Percentiles rank a stretch among this genome's conserved stretches.
Conservation (phyloP, 345 rosid genomes). For the Raphanus raphanistrum region DNA sequence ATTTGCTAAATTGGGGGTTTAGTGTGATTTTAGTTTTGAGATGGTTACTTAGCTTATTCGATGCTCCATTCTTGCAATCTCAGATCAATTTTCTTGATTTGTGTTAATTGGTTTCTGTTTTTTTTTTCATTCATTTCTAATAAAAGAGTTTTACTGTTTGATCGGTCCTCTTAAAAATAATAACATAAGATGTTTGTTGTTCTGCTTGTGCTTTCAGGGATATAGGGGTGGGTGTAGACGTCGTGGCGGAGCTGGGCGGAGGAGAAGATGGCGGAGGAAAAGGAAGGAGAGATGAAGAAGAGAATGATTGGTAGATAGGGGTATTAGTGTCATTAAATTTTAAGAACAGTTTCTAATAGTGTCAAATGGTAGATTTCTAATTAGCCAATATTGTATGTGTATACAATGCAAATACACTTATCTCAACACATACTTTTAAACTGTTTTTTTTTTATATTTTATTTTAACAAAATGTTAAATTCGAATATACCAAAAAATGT, state of each 20-base stretch:
- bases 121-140: background rate
- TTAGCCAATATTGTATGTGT: too few species aligned
- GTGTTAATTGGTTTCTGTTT: background rate
- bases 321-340: too few species aligned
- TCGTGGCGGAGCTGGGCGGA: too few species aligned
- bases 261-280: too few species aligned
- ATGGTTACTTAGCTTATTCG: background rate
- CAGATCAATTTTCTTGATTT: background rate
- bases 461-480: background rate
- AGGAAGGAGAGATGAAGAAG: too few species aligned
- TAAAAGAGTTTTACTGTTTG: constrained; percentile 17
- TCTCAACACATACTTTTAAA: constrained; percentile 17
- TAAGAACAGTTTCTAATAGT: too few species aligned
- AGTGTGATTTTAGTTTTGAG: background rate
- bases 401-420: too few species aligned
- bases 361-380: too few species aligned
- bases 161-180: constrained; percentile 2
- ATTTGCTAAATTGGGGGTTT: background rate
- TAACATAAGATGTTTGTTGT: background rate
- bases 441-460: background rate
- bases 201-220: constrained; percentile 23
- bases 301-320: too few species aligned
- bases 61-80: background rate
- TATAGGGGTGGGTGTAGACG: background rate
- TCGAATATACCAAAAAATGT: background rate